Base-by-base conservation (phyloP, 2,329 filamentous ascomycete genomes). In the Stagonosporopsis tanaceti region DNA sequence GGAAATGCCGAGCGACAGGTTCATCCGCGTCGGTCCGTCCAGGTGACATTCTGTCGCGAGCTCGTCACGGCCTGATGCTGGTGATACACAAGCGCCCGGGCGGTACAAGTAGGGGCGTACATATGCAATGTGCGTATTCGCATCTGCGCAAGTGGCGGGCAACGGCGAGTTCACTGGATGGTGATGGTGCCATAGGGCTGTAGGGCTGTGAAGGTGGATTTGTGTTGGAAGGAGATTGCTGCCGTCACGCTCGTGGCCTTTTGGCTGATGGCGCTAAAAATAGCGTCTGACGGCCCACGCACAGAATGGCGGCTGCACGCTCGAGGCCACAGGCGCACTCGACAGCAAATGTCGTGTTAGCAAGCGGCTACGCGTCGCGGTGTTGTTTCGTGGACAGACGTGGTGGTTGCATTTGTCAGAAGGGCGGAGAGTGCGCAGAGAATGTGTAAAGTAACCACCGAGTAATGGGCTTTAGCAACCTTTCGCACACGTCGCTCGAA, bases 221-320 rank as follows among this genome's bases (percentile, higher is more conserved):
- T 25, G 50, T 46, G 51, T 32, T 39, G 38, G 32, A 42, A 45
- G 44, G 39, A 55, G 54, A 52, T 50, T 58, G 60, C 57, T 64
- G 58, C 63, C 46, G 58, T 63, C 42, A 61, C 62, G 60, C 60
- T 62, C 59, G 57, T 65, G 59, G 65, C 56, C 38, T 22, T 57
- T 57, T 51, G 53, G 55, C 60, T 48, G 41, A 25, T 57, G 60
- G 28, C 58, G 47, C 67, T 67, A 71, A 72, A 72, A 66, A 72
- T 73, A 72, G 68, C 47, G 47, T 51, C 40, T 35, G 50, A 41
- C 25, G 28, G 40, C 30, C 41, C 51, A 40, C 47, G 53, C 46
- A 46, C 11, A 34, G 25, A 47, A 51, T 37, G 40, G 32, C 50
- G 48, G 32, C 44, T 44, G 38, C 25, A 48, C 39, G 11, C 22